Evolutionary conservation across 495 filamentous ascomycete species (phyloP), one percentile per base, ranked within the genome.

Genomic region (Penicillium lagena): DNA sequence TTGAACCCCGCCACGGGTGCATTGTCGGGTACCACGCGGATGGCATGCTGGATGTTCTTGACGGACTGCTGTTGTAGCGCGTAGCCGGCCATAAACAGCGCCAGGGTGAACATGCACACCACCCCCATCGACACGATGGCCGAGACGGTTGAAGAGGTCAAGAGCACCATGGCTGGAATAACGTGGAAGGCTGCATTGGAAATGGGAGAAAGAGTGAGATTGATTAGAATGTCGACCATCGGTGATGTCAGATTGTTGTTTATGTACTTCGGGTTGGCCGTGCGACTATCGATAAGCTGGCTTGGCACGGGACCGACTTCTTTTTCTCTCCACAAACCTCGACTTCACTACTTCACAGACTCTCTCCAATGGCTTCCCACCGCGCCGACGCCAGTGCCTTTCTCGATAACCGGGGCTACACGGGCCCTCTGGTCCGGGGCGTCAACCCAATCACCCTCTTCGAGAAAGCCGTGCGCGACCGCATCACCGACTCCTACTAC

Each of bases 401-500:
- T 61, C 79, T 89, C 50, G 86, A 90, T 68, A 86, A 87, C 58
- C 82, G 86, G 41, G 86, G 86, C 48, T 89, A 89, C 61, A 67
- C 64, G 5, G 85, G 85, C 40, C 63, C 73, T 12, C 71, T 84
- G 9, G 73, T 88, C 42, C 83, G 82, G 64, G 87, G 89, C 33
- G 79, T 90, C 51, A 95, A 95, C 68, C 90, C 90, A 0, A 83
- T 86, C 7, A 86, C 85, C 7, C 87, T 96, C 32, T 82, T 96
- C 72, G 90, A 96, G 56, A 93, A 90, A 60, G 82, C 88, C 11
- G 87, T 95, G 45, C 85, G 89, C 46, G 91, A 98, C 62, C 89
- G 93, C 56, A 96, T 98, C 64, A 81, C 87, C 44, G 87, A 95
- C 49, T 85, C 80, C 50, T 93, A 94, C 69, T 98, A 96, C 72